Conservation (phyloP, 2,329 filamentous ascomycete species). For the Nigrospora oryzae region DNA sequence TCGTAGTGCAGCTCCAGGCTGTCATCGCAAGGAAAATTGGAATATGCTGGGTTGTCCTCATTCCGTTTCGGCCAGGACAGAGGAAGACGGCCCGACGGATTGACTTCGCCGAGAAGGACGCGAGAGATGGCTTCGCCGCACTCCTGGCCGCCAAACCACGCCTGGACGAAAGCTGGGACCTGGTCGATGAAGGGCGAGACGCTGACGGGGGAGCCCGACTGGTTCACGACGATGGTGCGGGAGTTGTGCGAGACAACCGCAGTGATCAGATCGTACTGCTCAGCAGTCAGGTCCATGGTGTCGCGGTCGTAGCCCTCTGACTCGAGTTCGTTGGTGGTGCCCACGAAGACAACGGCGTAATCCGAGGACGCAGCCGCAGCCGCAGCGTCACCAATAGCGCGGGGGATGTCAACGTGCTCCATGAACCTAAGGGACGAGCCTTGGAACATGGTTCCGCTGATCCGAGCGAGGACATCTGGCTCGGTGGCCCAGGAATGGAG, state of each 20-base stretch:
- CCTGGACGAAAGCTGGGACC: constrained; percentile 56
- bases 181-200: constrained; percentile 61
- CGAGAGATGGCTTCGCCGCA: constrained; percentile 75
- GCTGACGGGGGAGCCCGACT: constrained; percentile 65
- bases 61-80: constrained; percentile 61
- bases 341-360: constrained; percentile 69
- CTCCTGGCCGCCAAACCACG: constrained; percentile 81
- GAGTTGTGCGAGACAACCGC: constrained; percentile 58
- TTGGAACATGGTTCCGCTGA: constrained; percentile 42
- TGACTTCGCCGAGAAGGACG: constrained; percentile 63
- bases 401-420: constrained; percentile 42
- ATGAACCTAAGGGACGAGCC: background rate
- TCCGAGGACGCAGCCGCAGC: constrained; percentile 60
- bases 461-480: constrained; percentile 49
- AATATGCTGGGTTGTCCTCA: constrained; percentile 65
- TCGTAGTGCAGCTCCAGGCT: constrained; percentile 67
- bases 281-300: constrained; percentile 67
- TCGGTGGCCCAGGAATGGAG: constrained; percentile 32
- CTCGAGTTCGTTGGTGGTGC: constrained; percentile 75
- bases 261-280: constrained; percentile 60
- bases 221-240: constrained; percentile 64
- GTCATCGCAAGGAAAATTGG: constrained; percentile 65
- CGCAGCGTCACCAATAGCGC: constrained; percentile 58
- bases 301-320: constrained; percentile 70
- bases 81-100: constrained; percentile 67